phyloP scores from a whole-genome alignment of 2,329 filamentous ascomycete species.

The Apiospora sp. region DNA sequence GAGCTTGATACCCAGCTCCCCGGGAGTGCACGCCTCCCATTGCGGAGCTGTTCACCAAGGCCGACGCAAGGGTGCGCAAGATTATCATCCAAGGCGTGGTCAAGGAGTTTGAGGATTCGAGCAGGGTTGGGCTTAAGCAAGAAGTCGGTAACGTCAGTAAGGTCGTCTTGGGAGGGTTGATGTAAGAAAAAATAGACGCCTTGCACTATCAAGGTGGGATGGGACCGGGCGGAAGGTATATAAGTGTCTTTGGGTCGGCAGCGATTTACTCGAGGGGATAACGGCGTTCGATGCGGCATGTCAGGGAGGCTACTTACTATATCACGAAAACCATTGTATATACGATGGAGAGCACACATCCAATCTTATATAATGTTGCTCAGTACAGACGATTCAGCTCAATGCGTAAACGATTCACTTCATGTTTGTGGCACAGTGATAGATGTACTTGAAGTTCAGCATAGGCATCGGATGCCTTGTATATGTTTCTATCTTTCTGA shows the following conservation, averaged over 20 bases:
- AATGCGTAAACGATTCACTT: neutral
- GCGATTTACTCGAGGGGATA: conserved; percentile 2
- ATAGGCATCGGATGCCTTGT: neutral
- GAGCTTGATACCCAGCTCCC: conserved; percentile 77
- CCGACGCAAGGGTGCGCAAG: conserved; percentile 85
- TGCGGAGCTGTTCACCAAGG: conserved; percentile 88
- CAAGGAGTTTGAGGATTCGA: conserved; percentile 91
- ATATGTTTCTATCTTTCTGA: neutral
- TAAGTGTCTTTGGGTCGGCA: neutral
- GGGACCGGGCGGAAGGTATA: neutral
- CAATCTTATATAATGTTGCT: neutral
- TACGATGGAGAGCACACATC: neutral
- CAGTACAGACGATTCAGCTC: neutral
- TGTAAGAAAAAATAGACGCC: conserved; percentile 53
- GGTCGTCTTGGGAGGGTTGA: conserved; percentile 86
- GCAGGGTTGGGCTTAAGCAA: conserved; percentile 75
- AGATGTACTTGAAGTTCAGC: neutral
- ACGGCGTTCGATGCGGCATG: conserved; percentile 9
- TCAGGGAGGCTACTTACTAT: neutral
- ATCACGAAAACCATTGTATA: conserved; percentile 7
- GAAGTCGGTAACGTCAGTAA: conserved; percentile 89
- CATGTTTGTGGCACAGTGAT: neutral
- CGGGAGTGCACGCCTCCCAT: conserved; percentile 74
- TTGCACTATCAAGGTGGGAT: conserved; percentile 28
- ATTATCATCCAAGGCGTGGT: conserved; percentile 87